Base-by-base conservation (phyloP, 257 asterid genomes). In the Prunella vulgaris region DNA sequence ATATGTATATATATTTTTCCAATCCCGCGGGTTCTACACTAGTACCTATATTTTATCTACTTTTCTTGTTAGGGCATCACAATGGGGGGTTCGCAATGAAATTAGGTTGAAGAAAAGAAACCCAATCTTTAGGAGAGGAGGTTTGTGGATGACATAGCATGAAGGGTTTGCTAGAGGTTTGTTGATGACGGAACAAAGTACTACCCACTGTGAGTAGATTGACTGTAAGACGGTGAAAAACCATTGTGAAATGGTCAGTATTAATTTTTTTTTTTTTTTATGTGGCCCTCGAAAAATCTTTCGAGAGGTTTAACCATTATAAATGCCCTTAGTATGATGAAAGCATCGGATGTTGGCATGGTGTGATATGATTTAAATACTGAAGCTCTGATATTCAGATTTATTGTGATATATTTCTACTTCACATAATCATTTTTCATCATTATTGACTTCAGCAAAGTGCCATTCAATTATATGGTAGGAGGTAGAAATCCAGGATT, bases 401-500 rank as follows among this genome's bases (percentile, higher is more conserved):
- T 21, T 20, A 68, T 38, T 68, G 18, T 40, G n/a, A 60, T 61
- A 18, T 58, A 66, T 46, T 59, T 59, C 37, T 63, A 38, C 52
- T n/a, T 32, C 57, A 27, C 24, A 48, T 49, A 2, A 48, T 35
- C 10, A 21, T 61, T 32, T 14, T 63, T 54, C 3, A 30, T 69
- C 52, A 62, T 56, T 60, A 49, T 78, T 78, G 71, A 76, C 78
- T 64, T 74, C 4, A 49, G 68, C 66, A 71, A 78, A 64, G 68
- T 74, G 71, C 71, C 18, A 10, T 74, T 77, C 79, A 69, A 73
- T 63, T 71, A 24, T 32, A 56, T 32, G 32, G 14, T 57, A 46
- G 42, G 25, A 42, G 58, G 7, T 58, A 48, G 30, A 30, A 40
- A 56, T 30, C 68, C 62, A 17, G 54, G 59, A 53, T 51, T 52